phyloP scores from a whole-genome alignment of 23 red algal species.

The Gracilaria domingensis region DNA sequence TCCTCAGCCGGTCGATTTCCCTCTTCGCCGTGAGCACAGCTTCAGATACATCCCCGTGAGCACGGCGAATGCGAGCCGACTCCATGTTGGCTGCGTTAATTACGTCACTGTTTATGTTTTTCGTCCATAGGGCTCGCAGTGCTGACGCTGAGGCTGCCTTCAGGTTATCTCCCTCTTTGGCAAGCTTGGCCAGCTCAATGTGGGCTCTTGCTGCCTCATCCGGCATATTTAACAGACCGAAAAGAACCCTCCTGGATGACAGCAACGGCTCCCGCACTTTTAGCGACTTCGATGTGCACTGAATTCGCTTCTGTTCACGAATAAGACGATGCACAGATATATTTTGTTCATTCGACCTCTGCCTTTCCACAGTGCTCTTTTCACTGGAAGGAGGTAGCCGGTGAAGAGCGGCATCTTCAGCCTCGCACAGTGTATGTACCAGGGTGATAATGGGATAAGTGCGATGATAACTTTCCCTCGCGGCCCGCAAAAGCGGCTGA shows the following conservation, averaged over 20 bases:
- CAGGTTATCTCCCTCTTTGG: constrained; percentile 65
- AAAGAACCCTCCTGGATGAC: constrained; percentile 58
- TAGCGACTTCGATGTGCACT: constrained; percentile 39
- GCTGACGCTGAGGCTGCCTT: constrained; percentile 62
- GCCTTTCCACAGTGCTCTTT: neutral
- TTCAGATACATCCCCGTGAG: constrained; percentile 10
- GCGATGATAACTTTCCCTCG: constrained; percentile 73
- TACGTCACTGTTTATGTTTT: constrained; percentile 19
- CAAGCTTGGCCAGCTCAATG: constrained; percentile 72
- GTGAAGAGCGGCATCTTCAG: constrained; percentile 36
- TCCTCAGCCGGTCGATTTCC: neutral
- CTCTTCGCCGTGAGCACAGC: neutral
- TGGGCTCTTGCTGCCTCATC: constrained; percentile 62
- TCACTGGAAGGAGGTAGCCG: neutral
- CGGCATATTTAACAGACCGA: constrained; percentile 25
- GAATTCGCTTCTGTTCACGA: constrained; percentile 7
- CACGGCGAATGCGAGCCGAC: constrained; percentile 16
- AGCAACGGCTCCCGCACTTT: constrained; percentile 74
- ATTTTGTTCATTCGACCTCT: neutral
- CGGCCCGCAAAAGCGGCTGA: constrained; percentile 37
- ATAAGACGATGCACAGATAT: constrained; percentile 14
- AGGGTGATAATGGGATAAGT: constrained; percentile 70
- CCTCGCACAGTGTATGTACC: constrained; percentile 67
- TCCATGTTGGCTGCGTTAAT: constrained; percentile 32
- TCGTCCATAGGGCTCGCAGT: constrained; percentile 42